phyloP scores from a whole-genome alignment of 257 asterid species.

The Solanum boliviense region DNA sequence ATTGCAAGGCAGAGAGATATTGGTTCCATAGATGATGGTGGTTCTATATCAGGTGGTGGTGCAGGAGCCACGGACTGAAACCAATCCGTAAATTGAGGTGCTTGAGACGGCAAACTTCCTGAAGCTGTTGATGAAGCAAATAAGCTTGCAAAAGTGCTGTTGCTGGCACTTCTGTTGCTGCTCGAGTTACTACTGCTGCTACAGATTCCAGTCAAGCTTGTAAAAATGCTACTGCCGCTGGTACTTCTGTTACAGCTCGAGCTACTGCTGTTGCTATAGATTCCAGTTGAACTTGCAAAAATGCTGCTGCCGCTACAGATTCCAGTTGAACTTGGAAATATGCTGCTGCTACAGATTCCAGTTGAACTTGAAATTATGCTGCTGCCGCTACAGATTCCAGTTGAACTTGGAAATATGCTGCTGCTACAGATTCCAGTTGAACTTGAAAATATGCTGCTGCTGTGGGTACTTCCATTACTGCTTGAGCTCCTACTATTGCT shows the following conservation, averaged over 20 bases:
- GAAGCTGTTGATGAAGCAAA: slow-evolving; percentile 63
- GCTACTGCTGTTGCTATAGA: slow-evolving; percentile 25
- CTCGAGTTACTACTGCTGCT: slow-evolving; percentile 34
- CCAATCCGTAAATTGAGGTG: slow-evolving; percentile 31
- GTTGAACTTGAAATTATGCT: slow-evolving; percentile 46
- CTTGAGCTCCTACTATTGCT: slow-evolving; percentile 30
- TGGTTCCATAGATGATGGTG: slow-evolving; percentile 43
- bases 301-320: slow-evolving; percentile 37
- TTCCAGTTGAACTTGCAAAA: slow-evolving; percentile 51
- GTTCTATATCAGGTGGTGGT: slow-evolving; percentile 11
- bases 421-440: slow-evolving; percentile 38
- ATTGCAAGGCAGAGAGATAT: slow-evolving; percentile 50
- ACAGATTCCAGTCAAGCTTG: slow-evolving; percentile 32
- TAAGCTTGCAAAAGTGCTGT: slow-evolving; percentile 51
- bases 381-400: slow-evolving; percentile 31
- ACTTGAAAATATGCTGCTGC: slow-evolving; percentile 40
- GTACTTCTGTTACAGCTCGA: slow-evolving; percentile 17
- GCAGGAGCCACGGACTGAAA: slow-evolving; percentile 34
- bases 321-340: slow-evolving; percentile 23
- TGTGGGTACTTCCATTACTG: neutral
- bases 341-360: slow-evolving; percentile 29
- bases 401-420: slow-evolving; percentile 19
- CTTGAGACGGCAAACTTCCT: slow-evolving; percentile 35
- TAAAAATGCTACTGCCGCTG: slow-evolving; percentile 29
- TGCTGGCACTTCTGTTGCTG: slow-evolving; percentile 43